Conservation (phyloP, 352 stramenopile genomes). For the Peronospora destructor region DNA sequence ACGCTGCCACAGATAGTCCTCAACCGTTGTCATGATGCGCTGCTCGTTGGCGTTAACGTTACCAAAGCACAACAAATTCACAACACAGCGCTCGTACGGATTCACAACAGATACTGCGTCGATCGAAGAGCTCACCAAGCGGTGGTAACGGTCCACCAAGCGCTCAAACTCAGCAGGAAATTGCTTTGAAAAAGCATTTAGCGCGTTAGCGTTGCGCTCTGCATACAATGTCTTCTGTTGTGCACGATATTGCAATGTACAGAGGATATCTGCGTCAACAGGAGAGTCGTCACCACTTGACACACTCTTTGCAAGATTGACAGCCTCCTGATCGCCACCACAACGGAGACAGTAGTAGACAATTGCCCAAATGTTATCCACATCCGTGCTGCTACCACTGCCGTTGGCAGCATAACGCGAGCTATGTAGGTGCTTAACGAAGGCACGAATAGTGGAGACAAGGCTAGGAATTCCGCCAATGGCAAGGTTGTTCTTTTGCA, state of each 20-base stretch:
- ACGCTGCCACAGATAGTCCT: conserved; percentile 84
- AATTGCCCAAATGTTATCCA: conserved; percentile 66
- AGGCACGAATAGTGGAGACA: conserved; percentile 66
- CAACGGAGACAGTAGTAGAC: conserved; percentile 79
- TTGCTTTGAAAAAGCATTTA: conserved; percentile 61
- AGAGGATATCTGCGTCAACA: conserved; percentile 53
- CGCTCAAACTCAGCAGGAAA: conserved; percentile 56
- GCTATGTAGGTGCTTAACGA: conserved; percentile 70
- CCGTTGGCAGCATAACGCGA: conserved; percentile 44
- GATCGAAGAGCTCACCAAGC: conserved; percentile 61
- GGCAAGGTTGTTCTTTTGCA: conserved; percentile 65
- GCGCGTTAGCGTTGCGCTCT: conserved; percentile 27
- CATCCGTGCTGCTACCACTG: conserved; percentile 27
- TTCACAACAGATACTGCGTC: conserved; percentile 67
- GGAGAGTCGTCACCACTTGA: conserved; percentile 35
- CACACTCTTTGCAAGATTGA: conserved; percentile 43
- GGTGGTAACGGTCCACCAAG: conserved; percentile 62
- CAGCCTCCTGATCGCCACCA: conserved; percentile 61
- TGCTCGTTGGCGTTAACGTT: conserved; percentile 72
- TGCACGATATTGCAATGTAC: conserved; percentile 50
- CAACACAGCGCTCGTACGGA: conserved; percentile 69
- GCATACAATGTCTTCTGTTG: conserved; percentile 49
- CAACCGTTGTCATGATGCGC: conserved; percentile 71
- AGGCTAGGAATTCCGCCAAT: conserved; percentile 65
- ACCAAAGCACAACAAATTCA: conserved; percentile 73